A percentile compares a stretch with the other conserved stretches of the same genome.
Evolutionary conservation across 305 asterid species (phyloP).

Genomic region (Salvia sclarea): DNA sequence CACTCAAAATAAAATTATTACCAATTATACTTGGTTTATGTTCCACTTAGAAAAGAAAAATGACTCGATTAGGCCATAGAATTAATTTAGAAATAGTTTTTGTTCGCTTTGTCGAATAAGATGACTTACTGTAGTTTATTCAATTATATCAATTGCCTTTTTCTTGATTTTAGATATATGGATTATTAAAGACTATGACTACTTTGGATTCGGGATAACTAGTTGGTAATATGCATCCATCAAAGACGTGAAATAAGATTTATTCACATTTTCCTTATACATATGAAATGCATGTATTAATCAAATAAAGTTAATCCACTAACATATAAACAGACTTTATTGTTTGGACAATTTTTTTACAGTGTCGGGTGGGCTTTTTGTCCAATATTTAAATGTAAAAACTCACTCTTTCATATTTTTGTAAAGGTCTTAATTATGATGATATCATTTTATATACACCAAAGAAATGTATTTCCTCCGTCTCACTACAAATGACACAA

Average conservation of each 20-base stretch:
- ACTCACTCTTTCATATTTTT: background rate
- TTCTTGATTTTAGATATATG: background rate
- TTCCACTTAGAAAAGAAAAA: too few relatives aligned
- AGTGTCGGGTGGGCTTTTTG: background rate
- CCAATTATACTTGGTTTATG: too few relatives aligned
- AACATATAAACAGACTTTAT: background rate
- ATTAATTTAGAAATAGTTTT: background rate
- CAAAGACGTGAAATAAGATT: background rate
- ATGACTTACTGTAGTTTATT: background rate
- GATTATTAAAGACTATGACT: background rate
- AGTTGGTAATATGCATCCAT: background rate
- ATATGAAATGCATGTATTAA: background rate
- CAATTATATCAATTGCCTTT: background rate
- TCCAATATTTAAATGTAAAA: background rate
- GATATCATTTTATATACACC: too few relatives aligned
- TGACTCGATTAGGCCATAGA: background rate
- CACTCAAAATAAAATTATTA: too few relatives aligned
- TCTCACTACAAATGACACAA: too few relatives aligned
- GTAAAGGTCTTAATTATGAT: too few relatives aligned
- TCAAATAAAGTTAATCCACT: background rate
- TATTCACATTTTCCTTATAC: background rate
- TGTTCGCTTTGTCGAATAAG: background rate
- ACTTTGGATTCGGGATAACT: background rate
- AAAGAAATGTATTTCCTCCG: too few relatives aligned
- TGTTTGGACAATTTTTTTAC: background rate